Evolutionary conservation across 805 yeast genomes (phyloP).

Genomic region (Nakazawaea populi): DNA sequence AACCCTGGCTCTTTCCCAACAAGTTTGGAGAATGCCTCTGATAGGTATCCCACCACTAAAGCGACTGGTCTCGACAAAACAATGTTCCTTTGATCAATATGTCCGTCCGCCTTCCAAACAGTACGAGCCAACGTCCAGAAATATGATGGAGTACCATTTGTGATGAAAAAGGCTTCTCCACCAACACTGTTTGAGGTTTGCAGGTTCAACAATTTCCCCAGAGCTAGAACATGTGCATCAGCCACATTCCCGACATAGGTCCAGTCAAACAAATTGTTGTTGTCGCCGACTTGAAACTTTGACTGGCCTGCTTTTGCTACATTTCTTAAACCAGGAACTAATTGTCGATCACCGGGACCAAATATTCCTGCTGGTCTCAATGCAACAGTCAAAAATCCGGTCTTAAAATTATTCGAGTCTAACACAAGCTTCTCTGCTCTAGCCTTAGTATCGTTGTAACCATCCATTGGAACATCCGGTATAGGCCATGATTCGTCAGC

Average conservation of each 20-base stretch:
- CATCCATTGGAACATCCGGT: constrained; percentile 91
- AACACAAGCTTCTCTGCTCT: constrained; percentile 81
- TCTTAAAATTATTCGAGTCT: constrained; percentile 55
- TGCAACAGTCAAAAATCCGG: constrained; percentile 69
- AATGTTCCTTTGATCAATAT: constrained; percentile 61
- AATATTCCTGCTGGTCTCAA: constrained; percentile 96
- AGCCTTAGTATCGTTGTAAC: constrained; percentile 93
- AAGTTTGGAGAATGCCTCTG: constrained; percentile 67
- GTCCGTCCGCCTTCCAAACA: constrained; percentile 96
- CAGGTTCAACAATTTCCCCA: constrained; percentile 58
- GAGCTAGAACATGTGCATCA: constrained; percentile 91
- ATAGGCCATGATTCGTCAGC: constrained; percentile 95
- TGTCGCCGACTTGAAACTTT: constrained; percentile 90
- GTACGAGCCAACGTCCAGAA: constrained; percentile 97
- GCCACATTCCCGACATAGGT: constrained; percentile 99
- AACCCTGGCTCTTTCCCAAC: constrained; percentile 86
- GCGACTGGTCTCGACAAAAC: constrained; percentile 74
- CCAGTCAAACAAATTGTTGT: constrained; percentile 91
- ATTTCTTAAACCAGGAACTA: constrained; percentile 85
- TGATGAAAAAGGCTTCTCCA: constrained; percentile 85
- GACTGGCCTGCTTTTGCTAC: constrained; percentile 84
- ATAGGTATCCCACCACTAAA: constrained; percentile 69
- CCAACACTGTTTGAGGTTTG: constrained; percentile 42
- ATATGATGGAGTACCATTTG: constrained; percentile 92
- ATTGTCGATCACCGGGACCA: constrained; percentile 97